Base-by-base conservation (phyloP, 257 asterid genomes). In the Solanum gracilifrons region DNA sequence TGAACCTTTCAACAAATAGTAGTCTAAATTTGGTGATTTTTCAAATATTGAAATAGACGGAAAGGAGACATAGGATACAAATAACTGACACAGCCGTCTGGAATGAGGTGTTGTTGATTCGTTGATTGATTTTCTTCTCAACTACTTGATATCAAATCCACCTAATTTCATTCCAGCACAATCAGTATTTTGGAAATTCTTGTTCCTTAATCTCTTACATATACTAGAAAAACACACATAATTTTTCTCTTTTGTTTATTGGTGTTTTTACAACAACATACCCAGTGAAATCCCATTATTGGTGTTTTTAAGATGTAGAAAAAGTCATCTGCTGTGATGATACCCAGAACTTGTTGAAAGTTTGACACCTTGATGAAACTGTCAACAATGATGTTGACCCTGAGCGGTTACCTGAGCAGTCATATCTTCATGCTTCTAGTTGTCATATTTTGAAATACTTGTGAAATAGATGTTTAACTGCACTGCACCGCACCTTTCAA, bases 401-500 rank as follows among this genome's bases (percentile, higher is more conserved):
- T 89, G 90, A 87, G 91, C 87, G 88, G 92, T 90, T 90, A 90
- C 73, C 92, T 86, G 88, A 90, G 88, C 92, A 90, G 69, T 74
- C 87, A 13, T 43, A 68, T 32, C 9, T 83, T 46, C 18, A 58
- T 33, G 31, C 60, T 76, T 82, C 43, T 82, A 25, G 69, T 82
- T 8, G 3, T 43, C 23, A 82, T 80, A 58, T 36, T 82, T 29
- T 82, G 29, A 48, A 82, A 31, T 25, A 13, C 64, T 46, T 46
- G 10, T 80, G 85, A 43, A 25, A 27, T 79, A 18, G 27, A 43
- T 13, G n/a, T 13, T 77, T 20, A 77, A n/a, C 55, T 77, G 36
- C 62, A 41, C 10, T n/a, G 32, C 84, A 27, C 35, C 13, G 32
- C 84, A 27, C 35, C 13, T 41, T 37, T 79, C 66, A 43, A 15